Evolutionary conservation across 2,329 filamentous ascomycete genomes (phyloP).

Genomic region (Pseudogymnoascus sp.): DNA sequence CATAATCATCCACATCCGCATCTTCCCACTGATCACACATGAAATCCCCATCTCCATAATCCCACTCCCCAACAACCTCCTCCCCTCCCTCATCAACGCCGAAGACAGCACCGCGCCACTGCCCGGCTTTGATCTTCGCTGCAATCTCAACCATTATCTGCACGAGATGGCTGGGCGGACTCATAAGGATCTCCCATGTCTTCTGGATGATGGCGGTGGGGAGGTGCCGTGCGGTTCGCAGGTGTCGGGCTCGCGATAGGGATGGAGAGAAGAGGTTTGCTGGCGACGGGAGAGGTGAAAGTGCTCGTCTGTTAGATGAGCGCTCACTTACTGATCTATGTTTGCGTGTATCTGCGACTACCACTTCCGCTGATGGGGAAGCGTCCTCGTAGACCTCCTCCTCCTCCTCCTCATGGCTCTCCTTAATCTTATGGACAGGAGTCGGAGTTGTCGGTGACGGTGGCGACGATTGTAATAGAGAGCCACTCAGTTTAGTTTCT

Average conservation of each 20-base stretch:
- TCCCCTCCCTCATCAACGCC: constrained; percentile 39
- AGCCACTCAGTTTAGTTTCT: constrained; percentile 11
- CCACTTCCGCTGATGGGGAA: not conserved
- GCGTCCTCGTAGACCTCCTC: constrained; percentile 2
- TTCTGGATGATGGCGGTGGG: constrained; percentile 63
- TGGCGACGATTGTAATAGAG: constrained; percentile 12
- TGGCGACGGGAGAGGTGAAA: constrained; percentile 60
- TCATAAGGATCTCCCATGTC: constrained; percentile 66
- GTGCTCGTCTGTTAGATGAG: constrained; percentile 41
- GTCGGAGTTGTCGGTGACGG: constrained; percentile 34
- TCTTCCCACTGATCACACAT: not conserved
- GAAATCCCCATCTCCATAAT: not conserved
- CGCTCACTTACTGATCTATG: constrained; percentile 23
- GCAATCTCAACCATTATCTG: constrained; percentile 74
- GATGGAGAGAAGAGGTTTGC: constrained; percentile 55
- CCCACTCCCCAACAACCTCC: not conserved
- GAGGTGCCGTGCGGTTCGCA: constrained; percentile 42
- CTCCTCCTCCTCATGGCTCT: constrained; percentile 30
- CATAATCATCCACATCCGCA: not conserved
- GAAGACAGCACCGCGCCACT: constrained; percentile 52
- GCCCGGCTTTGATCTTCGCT: constrained; percentile 58
- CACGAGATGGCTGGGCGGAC: constrained; percentile 72
- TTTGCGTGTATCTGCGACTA: not conserved
- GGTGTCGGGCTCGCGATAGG: constrained; percentile 31
- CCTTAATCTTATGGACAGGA: constrained; percentile 33